Conservation (phyloP, 345 rosid species). For the Arabis hirsuta region DNA sequence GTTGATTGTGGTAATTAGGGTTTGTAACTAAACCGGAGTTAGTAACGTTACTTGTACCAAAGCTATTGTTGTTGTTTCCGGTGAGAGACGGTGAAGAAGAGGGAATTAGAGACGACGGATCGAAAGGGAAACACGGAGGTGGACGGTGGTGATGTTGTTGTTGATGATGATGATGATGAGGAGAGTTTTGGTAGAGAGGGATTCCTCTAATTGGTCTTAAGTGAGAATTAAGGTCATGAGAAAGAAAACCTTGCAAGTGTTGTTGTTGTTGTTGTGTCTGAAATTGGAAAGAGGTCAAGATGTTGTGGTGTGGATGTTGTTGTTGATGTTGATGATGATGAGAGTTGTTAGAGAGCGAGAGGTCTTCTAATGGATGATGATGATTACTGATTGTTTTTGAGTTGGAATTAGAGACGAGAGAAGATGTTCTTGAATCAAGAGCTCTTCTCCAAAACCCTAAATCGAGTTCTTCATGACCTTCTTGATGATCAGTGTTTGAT, state of each 20-base stretch:
- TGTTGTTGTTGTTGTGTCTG: constrained; percentile 36
- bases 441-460: constrained; percentile 53
- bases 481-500: constrained; percentile 53
- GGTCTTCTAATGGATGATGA: constrained; percentile 50
- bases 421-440: constrained; percentile 51
- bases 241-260: constrained; percentile 46
- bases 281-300: constrained; percentile 42
- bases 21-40: constrained; percentile 44
- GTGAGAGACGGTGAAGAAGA: constrained; percentile 46
- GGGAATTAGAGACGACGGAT: constrained; percentile 50
- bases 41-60: constrained; percentile 35
- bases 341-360: constrained; percentile 64
- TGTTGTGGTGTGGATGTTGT: constrained; percentile 41
- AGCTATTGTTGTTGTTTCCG: constrained; percentile 31
- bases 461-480: constrained; percentile 39
- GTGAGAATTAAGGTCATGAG: constrained; percentile 68
- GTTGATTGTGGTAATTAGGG: constrained; percentile 50
- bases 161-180: constrained; percentile 30
- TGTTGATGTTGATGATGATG: constrained; percentile 30
- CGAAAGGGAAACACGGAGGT: constrained; percentile 54
- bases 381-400: constrained; percentile 38
- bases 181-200: constrained; percentile 90
- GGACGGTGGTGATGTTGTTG: constrained; percentile 30
- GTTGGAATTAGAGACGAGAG: constrained; percentile 54
- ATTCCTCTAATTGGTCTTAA: constrained; percentile 96